Conservation (phyloP, 2,329 filamentous ascomycete species). For the Xylariales sp. region DNA sequence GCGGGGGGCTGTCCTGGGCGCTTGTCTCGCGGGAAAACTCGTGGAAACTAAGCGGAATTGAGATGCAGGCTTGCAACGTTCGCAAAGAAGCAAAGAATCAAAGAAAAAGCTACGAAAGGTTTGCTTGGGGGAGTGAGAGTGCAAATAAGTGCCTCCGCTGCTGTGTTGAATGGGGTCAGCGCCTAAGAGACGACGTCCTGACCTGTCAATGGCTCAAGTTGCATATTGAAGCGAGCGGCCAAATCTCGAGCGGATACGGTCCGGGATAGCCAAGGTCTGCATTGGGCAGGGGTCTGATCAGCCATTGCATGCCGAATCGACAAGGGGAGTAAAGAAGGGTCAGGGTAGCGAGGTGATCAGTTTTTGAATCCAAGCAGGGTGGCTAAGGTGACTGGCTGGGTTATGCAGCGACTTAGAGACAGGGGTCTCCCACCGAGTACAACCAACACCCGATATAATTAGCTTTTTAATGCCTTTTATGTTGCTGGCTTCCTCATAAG, state of each 20-base stretch:
- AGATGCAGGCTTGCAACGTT: slow-evolving; percentile 21
- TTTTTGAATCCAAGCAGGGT: slow-evolving; percentile 20
- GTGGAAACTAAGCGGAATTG: slow-evolving; percentile 16
- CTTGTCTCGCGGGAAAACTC: slow-evolving; percentile 25
- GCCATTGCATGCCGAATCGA: slow-evolving; percentile 32
- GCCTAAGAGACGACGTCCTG: slow-evolving; percentile 36
- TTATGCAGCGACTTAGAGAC: slow-evolving; percentile 28
- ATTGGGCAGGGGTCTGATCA: slow-evolving; percentile 30
- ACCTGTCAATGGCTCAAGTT: slow-evolving; percentile 38
- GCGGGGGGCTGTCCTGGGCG: slow-evolving; percentile 22
- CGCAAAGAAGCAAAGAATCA: slow-evolving; percentile 22
- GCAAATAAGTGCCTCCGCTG: slow-evolving; percentile 32
- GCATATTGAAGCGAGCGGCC: slow-evolving; percentile 34
- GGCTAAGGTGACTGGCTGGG: slow-evolving; percentile 21
- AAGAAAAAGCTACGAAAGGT: slow-evolving; percentile 18
- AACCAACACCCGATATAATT: slow-evolving; percentile 34
- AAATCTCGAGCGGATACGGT: slow-evolving; percentile 40
- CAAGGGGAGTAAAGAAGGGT: slow-evolving; percentile 24
- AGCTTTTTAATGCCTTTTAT: slow-evolving; percentile 25
- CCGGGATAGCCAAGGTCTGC: slow-evolving; percentile 35
- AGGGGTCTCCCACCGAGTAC: slow-evolving; percentile 18
- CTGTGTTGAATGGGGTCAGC: slow-evolving; percentile 31
- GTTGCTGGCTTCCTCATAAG: slow-evolving; percentile 11
- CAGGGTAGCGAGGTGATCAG: slow-evolving; percentile 27
- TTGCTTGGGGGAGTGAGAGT: slow-evolving; percentile 25